A percentile compares a stretch with the other conserved stretches of the same genome.
Evolutionary conservation across 768 basidiomycete genomes (phyloP).

Genomic region (Pisolithus tinctorius): DNA sequence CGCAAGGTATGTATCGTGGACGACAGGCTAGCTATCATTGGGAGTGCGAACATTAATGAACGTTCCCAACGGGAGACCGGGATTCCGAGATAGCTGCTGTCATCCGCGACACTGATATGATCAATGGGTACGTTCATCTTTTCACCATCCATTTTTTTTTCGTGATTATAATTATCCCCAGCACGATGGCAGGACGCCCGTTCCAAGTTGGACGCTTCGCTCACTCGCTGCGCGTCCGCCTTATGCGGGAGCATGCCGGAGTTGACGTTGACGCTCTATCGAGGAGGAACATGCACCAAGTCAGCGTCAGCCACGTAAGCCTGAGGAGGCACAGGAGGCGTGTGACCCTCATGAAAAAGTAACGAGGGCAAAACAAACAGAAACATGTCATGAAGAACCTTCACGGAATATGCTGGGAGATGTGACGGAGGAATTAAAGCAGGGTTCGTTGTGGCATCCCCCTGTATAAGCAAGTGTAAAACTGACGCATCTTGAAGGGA

Average conservation of each 20-base stretch:
- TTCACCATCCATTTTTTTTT: neutral
- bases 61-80: conserved; percentile 88
- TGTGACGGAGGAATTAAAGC: conserved; percentile 33
- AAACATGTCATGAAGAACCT: conserved; percentile 32
- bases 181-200: conserved; percentile 89
- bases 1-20: conserved; percentile 70
- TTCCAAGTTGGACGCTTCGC: conserved; percentile 97
- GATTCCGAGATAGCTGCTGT: conserved; percentile 94
- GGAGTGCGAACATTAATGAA: conserved; percentile 97
- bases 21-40: conserved; percentile 90
- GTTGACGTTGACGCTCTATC: conserved; percentile 84
- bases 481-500: conserved; percentile 26
- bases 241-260: conserved; percentile 97
- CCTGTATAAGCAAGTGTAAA: neutral
- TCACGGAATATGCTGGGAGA: conserved; percentile 29
- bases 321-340: conserved; percentile 45
- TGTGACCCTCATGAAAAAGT: conserved; percentile 73
- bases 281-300: conserved; percentile 63
- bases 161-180: conserved; percentile 23
- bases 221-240: conserved; percentile 83
- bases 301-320: conserved; percentile 45
- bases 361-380: conserved; percentile 36
- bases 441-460: conserved; percentile 38
- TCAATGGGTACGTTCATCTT: conserved; percentile 59
- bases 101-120: conserved; percentile 95